Base-by-base conservation (phyloP, 768 basidiomycete species). In the Pulveroboletus sp. region DNA sequence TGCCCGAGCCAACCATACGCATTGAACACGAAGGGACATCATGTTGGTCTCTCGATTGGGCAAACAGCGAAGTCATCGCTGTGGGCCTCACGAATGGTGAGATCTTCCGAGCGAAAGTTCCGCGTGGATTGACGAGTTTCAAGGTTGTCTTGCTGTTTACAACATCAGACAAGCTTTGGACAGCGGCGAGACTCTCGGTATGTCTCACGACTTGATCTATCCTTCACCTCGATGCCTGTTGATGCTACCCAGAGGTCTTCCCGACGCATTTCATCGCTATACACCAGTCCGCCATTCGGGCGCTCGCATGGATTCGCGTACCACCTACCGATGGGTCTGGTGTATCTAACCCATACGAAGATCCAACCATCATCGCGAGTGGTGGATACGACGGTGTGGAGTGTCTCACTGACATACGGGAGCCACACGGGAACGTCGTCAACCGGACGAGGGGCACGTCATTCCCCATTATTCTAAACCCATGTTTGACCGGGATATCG, bases 11-110 rank as follows among this genome's bases (percentile, higher is more conserved):
- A 0, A 61, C 87, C 3, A 43, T 94, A 6, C 78, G 81, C 10
- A 79, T 97, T 2, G 81, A 88, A 56, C 68, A 91, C 2, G 83
- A 85, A 46, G 88, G 91, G 36, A 78, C 89, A 0, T 72, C 76
- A n/a, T 86, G 85, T 61, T 86, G 81, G 78, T 77, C 81, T 14
- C 74, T 96, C 45, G 93, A 96, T 57, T 97, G 93, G 93, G 88
- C 83, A 0, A 92, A 90, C 54, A 89, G 90, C 54, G 84, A 87
- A 49, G 59, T 83, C 11, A 66, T 99, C 7, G 92, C 90, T 0
- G 80, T 87, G 12, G 94, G 93, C 1, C 85, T 85, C 23, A 85
- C 89, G 3, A 88, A 90, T 56, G 94, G 95, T 92, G 46, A 43
- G 45, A 30, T 17, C 8, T 7, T 2, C 3, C 9, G 11, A 32